phyloP scores from a whole-genome alignment of 2,329 filamentous ascomycete species.

The Fusarium anguioides region DNA sequence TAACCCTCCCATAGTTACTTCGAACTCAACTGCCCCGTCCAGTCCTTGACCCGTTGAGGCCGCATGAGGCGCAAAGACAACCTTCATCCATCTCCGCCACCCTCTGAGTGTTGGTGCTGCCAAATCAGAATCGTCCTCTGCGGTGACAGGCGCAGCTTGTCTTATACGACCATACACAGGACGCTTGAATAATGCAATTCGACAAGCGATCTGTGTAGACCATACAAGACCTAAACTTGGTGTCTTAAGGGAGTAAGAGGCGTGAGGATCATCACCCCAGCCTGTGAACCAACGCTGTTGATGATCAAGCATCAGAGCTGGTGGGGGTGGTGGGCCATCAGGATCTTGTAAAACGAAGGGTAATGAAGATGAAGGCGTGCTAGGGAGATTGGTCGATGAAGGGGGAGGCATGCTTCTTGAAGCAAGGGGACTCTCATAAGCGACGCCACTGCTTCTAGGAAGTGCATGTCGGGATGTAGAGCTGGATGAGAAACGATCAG shows the following conservation, averaged over 20 bases:
- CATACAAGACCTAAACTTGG: conserved; percentile 89
- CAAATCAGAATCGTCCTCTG: conserved; percentile 55
- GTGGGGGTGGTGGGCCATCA: conserved; percentile 51
- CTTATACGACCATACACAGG: conserved; percentile 62
- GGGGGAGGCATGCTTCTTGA: conserved; percentile 55
- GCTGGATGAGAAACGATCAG: conserved; percentile 76
- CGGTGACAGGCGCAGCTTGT: conserved; percentile 50
- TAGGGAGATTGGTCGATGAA: conserved; percentile 46
- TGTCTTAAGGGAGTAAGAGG: conserved; percentile 72
- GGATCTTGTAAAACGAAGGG: conserved; percentile 48
- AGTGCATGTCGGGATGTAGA: conserved; percentile 34
- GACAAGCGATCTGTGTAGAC: conserved; percentile 87
- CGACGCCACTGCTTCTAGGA: conserved; percentile 39
- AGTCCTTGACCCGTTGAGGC: conserved; percentile 61
- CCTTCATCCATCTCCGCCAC: conserved; percentile 83
- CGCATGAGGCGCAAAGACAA: conserved; percentile 88
- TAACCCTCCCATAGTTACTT: conserved; percentile 76
- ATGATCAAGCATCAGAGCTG: conserved; percentile 80
- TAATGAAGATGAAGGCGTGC: conserved; percentile 55
- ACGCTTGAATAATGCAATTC: conserved; percentile 82
- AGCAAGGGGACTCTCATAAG: conserved; percentile 63
- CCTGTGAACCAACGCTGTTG: conserved; percentile 96
- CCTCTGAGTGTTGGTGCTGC: conserved; percentile 61
- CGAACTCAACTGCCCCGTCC: conserved; percentile 73
- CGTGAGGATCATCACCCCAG: conserved; percentile 79